A percentile compares a stretch with the other conserved stretches of the same genome.
phyloP scores from a whole-genome alignment of 1,139 yeast species.

The Candida pseudoviswanathii region DNA sequence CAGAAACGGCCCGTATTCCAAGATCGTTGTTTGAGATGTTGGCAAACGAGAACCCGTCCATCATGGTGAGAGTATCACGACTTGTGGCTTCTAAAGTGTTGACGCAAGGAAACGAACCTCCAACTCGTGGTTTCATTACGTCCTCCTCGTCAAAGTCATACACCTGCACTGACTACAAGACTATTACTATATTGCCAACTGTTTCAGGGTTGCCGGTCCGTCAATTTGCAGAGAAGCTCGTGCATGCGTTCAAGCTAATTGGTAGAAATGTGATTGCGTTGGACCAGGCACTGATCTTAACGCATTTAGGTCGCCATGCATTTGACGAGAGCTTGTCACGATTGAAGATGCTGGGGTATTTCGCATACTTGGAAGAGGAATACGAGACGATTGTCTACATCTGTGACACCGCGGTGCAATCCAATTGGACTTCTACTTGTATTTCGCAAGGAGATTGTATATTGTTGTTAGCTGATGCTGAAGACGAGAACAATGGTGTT shows the following conservation, averaged over 20 bases:
- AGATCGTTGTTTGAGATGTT: conserved; percentile 83
- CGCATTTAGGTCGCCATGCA: conserved; percentile 88
- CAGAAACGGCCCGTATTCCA: conserved; percentile 92
- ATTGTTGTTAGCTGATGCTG: conserved; percentile 68
- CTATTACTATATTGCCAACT: conserved; percentile 83
- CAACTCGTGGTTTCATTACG: conserved; percentile 19
- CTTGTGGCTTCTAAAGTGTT: conserved; percentile 77
- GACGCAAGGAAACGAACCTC: conserved; percentile 18
- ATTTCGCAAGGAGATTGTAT: conserved; percentile 95
- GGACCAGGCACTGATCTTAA: conserved; percentile 79
- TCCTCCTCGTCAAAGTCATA: conserved; percentile 32
- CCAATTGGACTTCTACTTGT: conserved; percentile 92
- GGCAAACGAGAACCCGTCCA: conserved; percentile 82
- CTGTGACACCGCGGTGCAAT: conserved; percentile 80
- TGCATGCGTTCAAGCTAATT: conserved; percentile 68
- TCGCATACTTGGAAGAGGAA: conserved; percentile 88
- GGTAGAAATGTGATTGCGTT: conserved; percentile 76
- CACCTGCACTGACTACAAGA: conserved; percentile 61
- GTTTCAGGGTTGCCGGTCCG: conserved; percentile 78
- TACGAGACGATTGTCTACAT: conserved; percentile 86
- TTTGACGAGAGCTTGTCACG: conserved; percentile 82
- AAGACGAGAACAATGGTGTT: conserved; percentile 64
- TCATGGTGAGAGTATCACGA: conserved; percentile 87
- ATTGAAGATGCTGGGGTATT: conserved; percentile 82
- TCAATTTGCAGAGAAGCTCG: conserved; percentile 77